These are phyloP conservation scores for Monotropa hypopitys DNA, from an alignment of 179 eudicot genomes.

Conservation along the genomic window DNA sequence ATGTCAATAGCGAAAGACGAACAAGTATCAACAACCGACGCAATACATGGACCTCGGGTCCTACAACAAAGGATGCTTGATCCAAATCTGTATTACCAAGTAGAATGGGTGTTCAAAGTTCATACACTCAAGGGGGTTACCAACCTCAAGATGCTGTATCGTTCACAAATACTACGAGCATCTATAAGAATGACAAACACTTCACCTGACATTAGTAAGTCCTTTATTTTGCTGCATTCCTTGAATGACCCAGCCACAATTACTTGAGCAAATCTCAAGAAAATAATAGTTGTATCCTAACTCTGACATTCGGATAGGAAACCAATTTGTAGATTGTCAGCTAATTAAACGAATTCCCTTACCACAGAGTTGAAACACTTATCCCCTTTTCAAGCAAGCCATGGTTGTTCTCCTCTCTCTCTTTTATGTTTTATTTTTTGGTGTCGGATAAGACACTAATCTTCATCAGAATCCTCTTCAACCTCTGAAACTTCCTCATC, in stretches of 20 bases:
- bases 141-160: neutral
- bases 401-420: neutral
- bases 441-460: conserved; percentile 8
- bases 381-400: neutral
- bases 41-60: too few relatives aligned
- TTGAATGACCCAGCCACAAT: neutral
- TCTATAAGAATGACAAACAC: neutral
- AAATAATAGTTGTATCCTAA: neutral
- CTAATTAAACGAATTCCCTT: neutral
- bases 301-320: neutral
- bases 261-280: too few relatives aligned
- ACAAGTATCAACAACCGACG: neutral
- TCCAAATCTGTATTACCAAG: neutral
- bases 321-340: neutral
- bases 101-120: neutral
- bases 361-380: conserved; percentile 9
- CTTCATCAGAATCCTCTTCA: conserved; percentile 34
- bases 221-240: neutral
- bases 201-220: neutral
- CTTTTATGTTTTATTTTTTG: neutral
- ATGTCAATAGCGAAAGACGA: neutral
- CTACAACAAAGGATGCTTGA: neutral
- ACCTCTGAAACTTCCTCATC: conserved; percentile 24
- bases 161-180: neutral
- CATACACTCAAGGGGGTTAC: neutral